Conservation (phyloP, 2,329 filamentous ascomycete species). For the Decorospora gaudefroyi region DNA sequence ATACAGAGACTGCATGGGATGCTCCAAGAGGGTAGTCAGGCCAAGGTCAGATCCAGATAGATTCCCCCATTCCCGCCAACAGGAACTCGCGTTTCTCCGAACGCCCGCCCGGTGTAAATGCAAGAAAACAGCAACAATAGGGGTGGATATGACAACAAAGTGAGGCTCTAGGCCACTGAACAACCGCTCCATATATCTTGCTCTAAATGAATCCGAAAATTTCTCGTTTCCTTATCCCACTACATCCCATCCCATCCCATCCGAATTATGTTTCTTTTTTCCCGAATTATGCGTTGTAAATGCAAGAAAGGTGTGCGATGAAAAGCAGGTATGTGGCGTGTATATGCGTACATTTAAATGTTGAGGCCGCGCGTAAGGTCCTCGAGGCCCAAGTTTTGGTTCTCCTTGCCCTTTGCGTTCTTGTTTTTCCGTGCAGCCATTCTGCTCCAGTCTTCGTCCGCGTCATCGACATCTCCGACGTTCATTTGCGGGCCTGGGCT, state of each 20-base stretch:
- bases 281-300: conserved; percentile 12
- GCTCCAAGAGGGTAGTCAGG: no score
- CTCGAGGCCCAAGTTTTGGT: conserved; percentile 24
- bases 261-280: conserved; percentile 7
- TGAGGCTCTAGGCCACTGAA: conserved; percentile 6
- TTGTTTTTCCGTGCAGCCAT: conserved; percentile 41
- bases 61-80: no score
- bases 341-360: conserved; percentile 20
- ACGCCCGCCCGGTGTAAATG: conserved; percentile 8
- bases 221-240: conserved; percentile 4
- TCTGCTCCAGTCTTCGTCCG: conserved; percentile 43
- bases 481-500: conserved; percentile 15
- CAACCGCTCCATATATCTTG: conserved; percentile 18
- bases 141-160: background rate
- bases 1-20: no score
- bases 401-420: conserved; percentile 27
- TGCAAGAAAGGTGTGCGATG: background rate
- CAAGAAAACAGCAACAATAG: background rate
- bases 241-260: conserved; percentile 9
- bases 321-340: conserved; percentile 6
- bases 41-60: no score
- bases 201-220: no score
- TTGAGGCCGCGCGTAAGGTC: conserved; percentile 36
- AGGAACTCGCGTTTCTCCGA: no score
- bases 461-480: conserved; percentile 35